A percentile compares a stretch with the other conserved stretches of the same genome.
Evolutionary conservation across 208 protist genomes (phyloP).

Genomic region (Leishmania braziliensis): DNA sequence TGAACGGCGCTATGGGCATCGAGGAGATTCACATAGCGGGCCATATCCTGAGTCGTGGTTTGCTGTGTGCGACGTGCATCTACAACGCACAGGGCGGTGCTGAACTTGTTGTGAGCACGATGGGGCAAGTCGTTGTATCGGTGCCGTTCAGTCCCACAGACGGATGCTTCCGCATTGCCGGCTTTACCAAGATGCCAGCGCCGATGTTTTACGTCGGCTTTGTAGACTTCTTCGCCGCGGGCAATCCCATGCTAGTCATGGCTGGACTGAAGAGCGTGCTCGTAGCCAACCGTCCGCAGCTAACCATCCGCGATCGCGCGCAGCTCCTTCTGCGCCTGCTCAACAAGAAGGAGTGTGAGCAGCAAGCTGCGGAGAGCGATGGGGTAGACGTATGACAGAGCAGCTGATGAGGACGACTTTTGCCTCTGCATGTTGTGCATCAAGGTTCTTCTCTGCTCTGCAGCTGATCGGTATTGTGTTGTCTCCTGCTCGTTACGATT

Average conservation of each 20-base stretch:
- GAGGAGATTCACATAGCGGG: slow-evolving; percentile 36
- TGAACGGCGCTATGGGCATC: not conserved
- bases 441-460: not conserved
- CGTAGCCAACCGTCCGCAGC: slow-evolving; percentile 50
- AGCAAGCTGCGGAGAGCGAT: slow-evolving; percentile 8
- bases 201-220: slow-evolving; percentile 80
- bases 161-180: slow-evolving; percentile 60
- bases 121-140: slow-evolving; percentile 73
- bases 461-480: not conserved
- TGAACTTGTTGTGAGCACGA: slow-evolving; percentile 79
- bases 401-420: not conserved
- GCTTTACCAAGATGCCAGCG: slow-evolving; percentile 60
- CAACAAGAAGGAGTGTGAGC: slow-evolving; percentile 26
- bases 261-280: slow-evolving; percentile 73
- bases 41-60: slow-evolving; percentile 76
- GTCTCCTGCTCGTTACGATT: not conserved
- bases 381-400: slow-evolving; percentile 4
- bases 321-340: slow-evolving; percentile 59
- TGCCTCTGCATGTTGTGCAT: not conserved
- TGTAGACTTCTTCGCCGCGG: slow-evolving; percentile 75
- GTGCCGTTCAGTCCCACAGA: slow-evolving; percentile 56
- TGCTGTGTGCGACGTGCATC: slow-evolving; percentile 48
- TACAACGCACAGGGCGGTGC: slow-evolving; percentile 21
- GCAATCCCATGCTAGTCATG: slow-evolving; percentile 66
- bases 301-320: slow-evolving; percentile 39